phyloP scores from a whole-genome alignment of 1,284 basidiomycete genomes.

The Ceratobasidium sp. region DNA sequence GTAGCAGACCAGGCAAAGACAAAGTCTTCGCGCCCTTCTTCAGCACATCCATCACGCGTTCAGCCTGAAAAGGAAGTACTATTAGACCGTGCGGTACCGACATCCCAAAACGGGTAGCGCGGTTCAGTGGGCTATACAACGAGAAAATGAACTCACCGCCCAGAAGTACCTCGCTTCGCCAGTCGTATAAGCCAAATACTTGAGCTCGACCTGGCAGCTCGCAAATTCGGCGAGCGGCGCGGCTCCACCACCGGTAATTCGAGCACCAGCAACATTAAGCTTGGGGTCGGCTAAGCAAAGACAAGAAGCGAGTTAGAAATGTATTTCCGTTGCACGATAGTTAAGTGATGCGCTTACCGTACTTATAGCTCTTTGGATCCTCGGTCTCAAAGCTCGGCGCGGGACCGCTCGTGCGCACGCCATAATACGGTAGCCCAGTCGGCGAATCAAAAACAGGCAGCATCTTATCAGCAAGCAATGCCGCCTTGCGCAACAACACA shows the following conservation, averaged over 20 bases:
- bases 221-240: conserved; percentile 64
- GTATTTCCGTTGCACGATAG: not conserved
- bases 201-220: conserved; percentile 67
- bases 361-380: conserved; percentile 54
- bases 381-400: not conserved
- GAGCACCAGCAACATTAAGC: conserved; percentile 50
- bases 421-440: conserved; percentile 62
- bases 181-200: conserved; percentile 62
- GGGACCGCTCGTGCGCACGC: conserved; percentile 57
- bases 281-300: not conserved
- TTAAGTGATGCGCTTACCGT: conserved; percentile 44
- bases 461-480: conserved; percentile 63
- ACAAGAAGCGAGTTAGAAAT: not conserved
- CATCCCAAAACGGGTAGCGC: not conserved
- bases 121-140: not conserved
- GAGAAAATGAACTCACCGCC: conserved; percentile 10
- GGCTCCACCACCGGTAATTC: conserved; percentile 51
- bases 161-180: conserved; percentile 22
- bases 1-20: conserved; percentile 46
- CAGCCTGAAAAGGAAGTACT: conserved; percentile 42
- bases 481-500: conserved; percentile 61
- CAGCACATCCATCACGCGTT: conserved; percentile 63
- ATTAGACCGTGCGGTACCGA: not conserved
- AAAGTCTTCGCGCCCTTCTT: conserved; percentile 49
- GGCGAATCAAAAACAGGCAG: conserved; percentile 64